Conservation (phyloP, 495 filamentous ascomycete species). For the Sphaerosporella brunnea region DNA sequence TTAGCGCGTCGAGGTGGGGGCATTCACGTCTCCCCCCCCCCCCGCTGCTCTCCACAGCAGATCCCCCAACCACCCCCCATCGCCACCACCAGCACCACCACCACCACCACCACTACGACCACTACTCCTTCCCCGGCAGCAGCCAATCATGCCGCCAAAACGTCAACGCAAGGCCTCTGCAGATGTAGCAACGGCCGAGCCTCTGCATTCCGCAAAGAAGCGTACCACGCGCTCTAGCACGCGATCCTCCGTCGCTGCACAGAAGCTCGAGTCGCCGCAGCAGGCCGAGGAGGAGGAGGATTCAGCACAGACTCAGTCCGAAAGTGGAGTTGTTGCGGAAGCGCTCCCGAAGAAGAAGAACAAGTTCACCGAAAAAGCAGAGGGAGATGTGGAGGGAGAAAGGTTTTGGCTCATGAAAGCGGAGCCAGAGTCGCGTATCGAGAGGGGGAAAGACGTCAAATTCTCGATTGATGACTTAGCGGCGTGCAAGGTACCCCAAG, state of each 20-base stretch:
- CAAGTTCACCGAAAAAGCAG: not conserved
- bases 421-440: constrained; percentile 70
- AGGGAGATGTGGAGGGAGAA: not conserved
- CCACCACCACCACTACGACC: no score
- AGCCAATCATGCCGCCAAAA: not conserved
- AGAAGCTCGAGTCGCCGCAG: not conserved
- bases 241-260: not conserved
- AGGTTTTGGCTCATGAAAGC: constrained; percentile 91
- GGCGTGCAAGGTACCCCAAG: constrained; percentile 50
- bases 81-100: no score
- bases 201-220: constrained; percentile 1
- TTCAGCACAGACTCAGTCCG: not conserved
- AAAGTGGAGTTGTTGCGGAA: no score
- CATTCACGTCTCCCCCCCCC: no score
- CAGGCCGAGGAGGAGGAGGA: not conserved
- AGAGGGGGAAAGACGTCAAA: constrained; percentile 70
- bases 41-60: no score
- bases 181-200: not conserved
- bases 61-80: no score
- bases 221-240: constrained; percentile 2
- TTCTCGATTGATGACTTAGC: constrained; percentile 90
- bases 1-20: no score
- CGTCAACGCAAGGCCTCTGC: not conserved
- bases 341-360: not conserved
- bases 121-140: not conserved